Evolutionary conservation across 129 eudicot species (phyloP).

Genomic region (Chrysanthemum makinoi): DNA sequence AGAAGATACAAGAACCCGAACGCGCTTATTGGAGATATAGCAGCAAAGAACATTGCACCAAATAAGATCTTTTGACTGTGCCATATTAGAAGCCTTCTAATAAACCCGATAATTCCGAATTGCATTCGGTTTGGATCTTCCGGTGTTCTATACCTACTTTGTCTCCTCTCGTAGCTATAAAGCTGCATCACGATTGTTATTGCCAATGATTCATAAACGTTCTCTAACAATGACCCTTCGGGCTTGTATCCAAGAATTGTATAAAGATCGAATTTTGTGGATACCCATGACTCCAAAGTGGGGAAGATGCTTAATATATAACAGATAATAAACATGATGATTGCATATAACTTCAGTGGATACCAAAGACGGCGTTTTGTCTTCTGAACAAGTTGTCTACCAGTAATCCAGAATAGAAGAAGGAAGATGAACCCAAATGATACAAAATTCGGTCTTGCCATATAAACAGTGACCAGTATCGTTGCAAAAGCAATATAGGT

Average conservation of each 20-base stretch:
- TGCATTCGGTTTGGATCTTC: slow-evolving; percentile 29
- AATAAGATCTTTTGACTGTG: slow-evolving; percentile 52
- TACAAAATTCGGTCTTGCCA: slow-evolving; percentile 43
- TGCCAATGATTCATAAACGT: slow-evolving; percentile 45
- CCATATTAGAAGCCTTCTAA: slow-evolving; percentile 49
- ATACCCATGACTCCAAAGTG: slow-evolving; percentile 36
- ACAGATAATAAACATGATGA: slow-evolving; percentile 33
- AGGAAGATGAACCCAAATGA: slow-evolving; percentile 55
- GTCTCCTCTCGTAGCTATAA: slow-evolving; percentile 51
- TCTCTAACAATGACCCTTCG: slow-evolving; percentile 32
- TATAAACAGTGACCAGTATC: slow-evolving; percentile 41
- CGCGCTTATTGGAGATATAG: slow-evolving; percentile 52
- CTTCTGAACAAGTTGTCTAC: slow-evolving; percentile 51
- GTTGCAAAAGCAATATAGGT: slow-evolving; percentile 49
- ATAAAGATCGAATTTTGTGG: slow-evolving; percentile 36
- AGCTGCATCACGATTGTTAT: slow-evolving; percentile 47
- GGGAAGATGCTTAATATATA: slow-evolving; percentile 44
- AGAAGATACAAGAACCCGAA: slow-evolving; percentile 50
- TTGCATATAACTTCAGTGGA: slow-evolving; percentile 44
- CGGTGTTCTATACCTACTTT: slow-evolving; percentile 29
- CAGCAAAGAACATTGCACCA: slow-evolving; percentile 44
- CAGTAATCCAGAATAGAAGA: slow-evolving; percentile 51
- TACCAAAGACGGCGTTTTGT: slow-evolving; percentile 55
- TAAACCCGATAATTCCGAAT: slow-evolving; percentile 24
- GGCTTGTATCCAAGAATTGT: slow-evolving; percentile 50